phyloP scores from a whole-genome alignment of 495 filamentous ascomycete genomes.

The Oidiodendron maius region DNA sequence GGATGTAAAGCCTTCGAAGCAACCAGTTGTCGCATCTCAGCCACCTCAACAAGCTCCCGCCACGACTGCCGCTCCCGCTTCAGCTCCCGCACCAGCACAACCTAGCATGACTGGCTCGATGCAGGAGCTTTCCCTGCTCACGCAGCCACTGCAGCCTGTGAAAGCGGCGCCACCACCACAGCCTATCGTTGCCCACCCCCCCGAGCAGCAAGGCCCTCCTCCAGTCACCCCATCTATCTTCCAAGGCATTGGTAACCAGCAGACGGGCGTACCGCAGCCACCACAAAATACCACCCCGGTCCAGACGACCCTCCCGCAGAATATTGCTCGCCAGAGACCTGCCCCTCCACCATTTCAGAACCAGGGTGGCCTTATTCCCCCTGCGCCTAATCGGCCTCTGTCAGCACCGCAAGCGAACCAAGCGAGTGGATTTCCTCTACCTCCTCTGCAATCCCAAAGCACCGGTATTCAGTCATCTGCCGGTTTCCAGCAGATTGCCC shows the following conservation, averaged over 20 bases:
- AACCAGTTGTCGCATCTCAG: slow-evolving; percentile 31
- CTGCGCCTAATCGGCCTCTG: slow-evolving; percentile 75
- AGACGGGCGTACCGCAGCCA: slow-evolving; percentile 27
- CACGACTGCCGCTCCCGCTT: slow-evolving; percentile 24
- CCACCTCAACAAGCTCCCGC: slow-evolving; percentile 25
- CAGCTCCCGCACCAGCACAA: slow-evolving; percentile 22
- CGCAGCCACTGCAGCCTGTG: slow-evolving; percentile 70
- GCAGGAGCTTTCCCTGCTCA: slow-evolving; percentile 72
- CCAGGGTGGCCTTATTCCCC: slow-evolving; percentile 56
- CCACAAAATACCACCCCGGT: slow-evolving; percentile 25
- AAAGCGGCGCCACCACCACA: slow-evolving; percentile 39
- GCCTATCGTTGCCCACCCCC: too few species aligned
- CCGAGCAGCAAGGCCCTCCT: slow-evolving; percentile 46
- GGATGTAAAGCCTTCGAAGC: slow-evolving; percentile 90
- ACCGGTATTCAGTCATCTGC: slow-evolving; percentile 57
- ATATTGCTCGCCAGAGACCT: slow-evolving; percentile 63
- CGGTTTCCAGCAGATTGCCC: slow-evolving; percentile 45
- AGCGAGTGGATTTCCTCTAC: slow-evolving; percentile 60
- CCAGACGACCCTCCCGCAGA: slow-evolving; percentile 26
- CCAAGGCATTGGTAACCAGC: slow-evolving; percentile 32
- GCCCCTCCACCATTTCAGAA: slow-evolving; percentile 54
- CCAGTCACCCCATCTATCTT: slow-evolving; percentile 38
- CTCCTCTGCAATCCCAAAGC: slow-evolving; percentile 77
- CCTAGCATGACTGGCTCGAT: slow-evolving; percentile 62
- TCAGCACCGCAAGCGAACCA: slow-evolving; percentile 86